Conservation (phyloP, 345 rosid genomes). For the Gossypium arboreum region DNA sequence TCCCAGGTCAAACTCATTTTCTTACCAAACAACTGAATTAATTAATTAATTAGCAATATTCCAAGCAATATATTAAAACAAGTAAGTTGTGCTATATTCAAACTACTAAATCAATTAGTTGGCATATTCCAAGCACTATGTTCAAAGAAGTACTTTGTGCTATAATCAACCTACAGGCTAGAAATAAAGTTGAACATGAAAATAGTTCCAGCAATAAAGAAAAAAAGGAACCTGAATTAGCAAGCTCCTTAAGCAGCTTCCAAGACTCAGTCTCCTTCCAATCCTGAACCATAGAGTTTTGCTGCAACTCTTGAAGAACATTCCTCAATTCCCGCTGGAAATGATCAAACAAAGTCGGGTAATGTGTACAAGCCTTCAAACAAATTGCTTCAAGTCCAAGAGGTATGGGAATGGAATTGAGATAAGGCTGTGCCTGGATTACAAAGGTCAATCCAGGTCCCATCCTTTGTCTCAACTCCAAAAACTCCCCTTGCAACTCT, state of each 20-base stretch:
- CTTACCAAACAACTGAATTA: slow-evolving; percentile 3
- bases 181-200: background rate
- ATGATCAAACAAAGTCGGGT: slow-evolving; percentile 85
- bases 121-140: slow-evolving; percentile 4
- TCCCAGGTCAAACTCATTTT: slow-evolving; percentile 19
- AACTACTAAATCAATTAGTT: background rate
- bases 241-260: slow-evolving; percentile 92
- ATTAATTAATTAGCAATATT: background rate
- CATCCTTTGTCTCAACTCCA: slow-evolving; percentile 61
- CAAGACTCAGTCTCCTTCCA: slow-evolving; percentile 78
- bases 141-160: background rate
- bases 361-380: slow-evolving; percentile 83
- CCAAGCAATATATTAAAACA: background rate
- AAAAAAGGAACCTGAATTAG: slow-evolving; percentile 60
- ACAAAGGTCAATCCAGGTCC: slow-evolving; percentile 92
- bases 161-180: background rate
- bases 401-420: slow-evolving; percentile 84
- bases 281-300: slow-evolving; percentile 41
- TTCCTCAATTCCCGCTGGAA: slow-evolving; percentile 89
- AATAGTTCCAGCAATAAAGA: background rate
- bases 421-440: slow-evolving; percentile 81
- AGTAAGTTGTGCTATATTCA: background rate
- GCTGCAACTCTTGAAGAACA: slow-evolving; percentile 64
- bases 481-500: slow-evolving; percentile 75
- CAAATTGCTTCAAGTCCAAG: slow-evolving; percentile 72